Conservation (phyloP, 2,329 filamentous ascomycete species). For the Aschersonia sp. region DNA sequence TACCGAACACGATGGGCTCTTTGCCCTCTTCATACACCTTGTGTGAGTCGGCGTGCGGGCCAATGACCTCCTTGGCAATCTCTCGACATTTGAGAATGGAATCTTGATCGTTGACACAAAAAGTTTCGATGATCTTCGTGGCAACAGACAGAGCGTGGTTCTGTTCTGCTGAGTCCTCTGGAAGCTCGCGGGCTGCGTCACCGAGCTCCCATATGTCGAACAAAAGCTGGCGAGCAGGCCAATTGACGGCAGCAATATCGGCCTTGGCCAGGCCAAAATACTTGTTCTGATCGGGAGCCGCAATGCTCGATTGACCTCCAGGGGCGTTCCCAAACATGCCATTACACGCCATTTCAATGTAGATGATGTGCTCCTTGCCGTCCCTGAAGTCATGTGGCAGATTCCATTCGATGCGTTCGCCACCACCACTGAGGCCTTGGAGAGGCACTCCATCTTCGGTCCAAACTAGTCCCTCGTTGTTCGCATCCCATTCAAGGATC, state of each 20-base stretch:
- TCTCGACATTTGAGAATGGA: constrained; percentile 68
- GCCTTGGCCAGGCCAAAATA: constrained; percentile 65
- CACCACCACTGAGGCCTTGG: constrained; percentile 81
- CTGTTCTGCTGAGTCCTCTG: constrained; percentile 73
- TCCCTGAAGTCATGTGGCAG: constrained; percentile 70
- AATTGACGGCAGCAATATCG: constrained; percentile 78
- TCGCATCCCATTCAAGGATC: constrained; percentile 93
- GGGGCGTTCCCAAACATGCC: constrained; percentile 93
- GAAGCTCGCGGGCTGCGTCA: constrained; percentile 85
- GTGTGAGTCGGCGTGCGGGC: constrained; percentile 64
- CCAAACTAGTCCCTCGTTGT: constrained; percentile 93
- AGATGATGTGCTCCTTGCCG: constrained; percentile 76
- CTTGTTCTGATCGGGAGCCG: constrained; percentile 74
- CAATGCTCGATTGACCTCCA: constrained; percentile 63
- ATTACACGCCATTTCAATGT: constrained; percentile 98
- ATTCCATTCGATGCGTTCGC: constrained; percentile 84
- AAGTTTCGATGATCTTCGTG: constrained; percentile 81
- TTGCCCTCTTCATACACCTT: constrained; percentile 70
- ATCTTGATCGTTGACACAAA: constrained; percentile 65
- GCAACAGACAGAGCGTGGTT: constrained; percentile 73
- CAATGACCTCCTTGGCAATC: constrained; percentile 72
- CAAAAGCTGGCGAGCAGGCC: constrained; percentile 66
- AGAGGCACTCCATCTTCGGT: constrained; percentile 76
- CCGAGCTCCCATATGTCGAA: constrained; percentile 95
- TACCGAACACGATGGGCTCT: constrained; percentile 66